phyloP scores from a whole-genome alignment of 23 red algal species.

The Cyanidiococcus yangmingshanensis region DNA sequence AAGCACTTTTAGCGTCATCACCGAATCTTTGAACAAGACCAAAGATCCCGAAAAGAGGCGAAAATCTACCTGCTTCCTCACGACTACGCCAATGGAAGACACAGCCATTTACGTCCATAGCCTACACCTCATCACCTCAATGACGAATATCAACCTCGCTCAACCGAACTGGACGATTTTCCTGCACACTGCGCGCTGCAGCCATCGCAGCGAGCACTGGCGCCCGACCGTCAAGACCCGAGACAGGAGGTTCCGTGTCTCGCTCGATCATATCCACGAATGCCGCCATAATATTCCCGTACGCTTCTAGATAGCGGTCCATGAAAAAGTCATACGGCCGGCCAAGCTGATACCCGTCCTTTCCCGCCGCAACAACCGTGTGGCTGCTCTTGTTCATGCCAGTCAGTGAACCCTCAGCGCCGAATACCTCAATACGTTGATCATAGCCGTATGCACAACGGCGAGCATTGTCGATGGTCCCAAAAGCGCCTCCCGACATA shows the following conservation, averaged over 20 bases:
- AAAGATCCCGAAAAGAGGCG: no score
- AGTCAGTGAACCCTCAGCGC: slow-evolving; percentile 50
- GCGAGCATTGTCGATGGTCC: slow-evolving; percentile 95
- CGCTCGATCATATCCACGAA: slow-evolving; percentile 90
- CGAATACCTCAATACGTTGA: slow-evolving; percentile 98
- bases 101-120: no score
- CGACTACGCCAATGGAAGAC: no score
- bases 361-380: slow-evolving; percentile 44
- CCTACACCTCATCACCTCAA: no score
- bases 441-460: slow-evolving; percentile 96
- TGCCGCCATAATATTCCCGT: slow-evolving; percentile 63
- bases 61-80: no score
- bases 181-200: slow-evolving; percentile 43
- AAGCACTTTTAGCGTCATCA: no score
- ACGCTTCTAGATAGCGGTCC: slow-evolving; percentile 89
- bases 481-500: slow-evolving; percentile 86
- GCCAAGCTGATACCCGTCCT: slow-evolving; percentile 33
- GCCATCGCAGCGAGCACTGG: slow-evolving; percentile 87
- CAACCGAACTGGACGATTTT: slow-evolving; percentile 62
- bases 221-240: slow-evolving; percentile 72
- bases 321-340: slow-evolving; percentile 93
- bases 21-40: no score
- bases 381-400: slow-evolving; percentile 72
- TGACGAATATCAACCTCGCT: slow-evolving; percentile 26
- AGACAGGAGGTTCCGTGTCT: slow-evolving; percentile 37